Evolutionary conservation across 2,329 filamentous ascomycete genomes (phyloP).

Genomic region (Pestalotiopsis sp.): DNA sequence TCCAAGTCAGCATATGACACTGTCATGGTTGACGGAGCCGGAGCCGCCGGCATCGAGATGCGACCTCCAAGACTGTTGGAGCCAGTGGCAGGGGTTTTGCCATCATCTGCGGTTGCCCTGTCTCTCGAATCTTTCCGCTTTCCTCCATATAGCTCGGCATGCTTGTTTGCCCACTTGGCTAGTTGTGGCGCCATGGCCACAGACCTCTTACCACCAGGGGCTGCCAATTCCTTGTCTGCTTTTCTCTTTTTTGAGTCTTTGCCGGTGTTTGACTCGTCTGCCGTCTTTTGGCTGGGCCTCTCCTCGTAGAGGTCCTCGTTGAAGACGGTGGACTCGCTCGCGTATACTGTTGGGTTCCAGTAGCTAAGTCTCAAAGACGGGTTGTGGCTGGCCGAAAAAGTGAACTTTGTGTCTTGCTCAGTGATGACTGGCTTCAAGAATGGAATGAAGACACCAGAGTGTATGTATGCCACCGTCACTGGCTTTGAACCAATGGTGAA

Average conservation of each 20-base stretch:
- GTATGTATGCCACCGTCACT: constrained; percentile 72
- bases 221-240: constrained; percentile 42
- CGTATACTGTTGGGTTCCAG: constrained; percentile 74
- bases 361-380: constrained; percentile 69
- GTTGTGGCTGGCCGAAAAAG: constrained; percentile 71
- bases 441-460: constrained; percentile 82
- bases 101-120: constrained; percentile 33
- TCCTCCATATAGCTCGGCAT: constrained; percentile 64
- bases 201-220: constrained; percentile 42
- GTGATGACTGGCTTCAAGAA: constrained; percentile 56
- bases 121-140: constrained; percentile 33
- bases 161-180: constrained; percentile 71
- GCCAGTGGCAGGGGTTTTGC: constrained; percentile 25
- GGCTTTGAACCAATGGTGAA: constrained; percentile 77
- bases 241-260: constrained; percentile 42
- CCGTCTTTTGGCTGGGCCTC: constrained; percentile 38
- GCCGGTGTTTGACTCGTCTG: constrained; percentile 32
- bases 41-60: constrained; percentile 11
- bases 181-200: constrained; percentile 64
- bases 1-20: constrained; percentile 62
- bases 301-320: constrained; percentile 43
- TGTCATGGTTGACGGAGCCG: constrained; percentile 33
- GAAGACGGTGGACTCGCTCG: constrained; percentile 63
- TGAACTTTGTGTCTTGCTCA: constrained; percentile 59
- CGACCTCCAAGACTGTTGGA: constrained; percentile 22